Conservation (phyloP, 345 rosid species). For the Lumnitzera racemosa region DNA sequence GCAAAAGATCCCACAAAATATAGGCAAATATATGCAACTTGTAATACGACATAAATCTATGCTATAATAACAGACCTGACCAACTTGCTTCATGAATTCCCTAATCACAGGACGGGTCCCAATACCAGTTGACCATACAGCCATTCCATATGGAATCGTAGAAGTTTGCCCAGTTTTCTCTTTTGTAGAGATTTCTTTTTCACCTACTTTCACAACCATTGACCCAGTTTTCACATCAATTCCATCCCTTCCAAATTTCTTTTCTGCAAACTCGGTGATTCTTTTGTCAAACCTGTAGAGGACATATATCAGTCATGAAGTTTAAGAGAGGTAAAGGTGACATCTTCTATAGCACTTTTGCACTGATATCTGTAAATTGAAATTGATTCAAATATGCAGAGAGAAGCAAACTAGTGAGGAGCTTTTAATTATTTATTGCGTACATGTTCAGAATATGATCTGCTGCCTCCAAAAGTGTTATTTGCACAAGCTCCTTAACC, state of each 20-base stretch:
- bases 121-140: constrained; percentile 98
- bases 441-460: constrained; percentile 93
- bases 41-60: constrained; percentile 1
- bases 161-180: constrained; percentile 46
- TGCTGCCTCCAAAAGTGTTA: constrained; percentile 92
- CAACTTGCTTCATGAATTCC: constrained; percentile 89
- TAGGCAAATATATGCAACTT: too few relatives aligned
- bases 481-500: constrained; percentile 49
- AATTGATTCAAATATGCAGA: too few relatives aligned
- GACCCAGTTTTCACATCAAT: constrained; percentile 88
- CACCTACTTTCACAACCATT: constrained; percentile 78
- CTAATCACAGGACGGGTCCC: constrained; percentile 75
- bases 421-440: too few relatives aligned
- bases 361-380: too few relatives aligned
- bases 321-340: too few relatives aligned
- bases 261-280: constrained; percentile 91
- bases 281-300: constrained; percentile 97
- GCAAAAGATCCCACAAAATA: too few relatives aligned
- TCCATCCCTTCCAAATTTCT: constrained; percentile 82
- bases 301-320: background rate
- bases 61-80: constrained; percentile 54
- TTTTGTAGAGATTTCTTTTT: constrained; percentile 77
- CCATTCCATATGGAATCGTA: constrained; percentile 85
- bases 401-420: too few relatives aligned
- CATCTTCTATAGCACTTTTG: too few relatives aligned